Percentiles rank a stretch among this genome's conserved stretches.
Evolutionary conservation across 2,329 filamentous ascomycete genomes (phyloP).

Genomic region (Hortaea sp.): DNA sequence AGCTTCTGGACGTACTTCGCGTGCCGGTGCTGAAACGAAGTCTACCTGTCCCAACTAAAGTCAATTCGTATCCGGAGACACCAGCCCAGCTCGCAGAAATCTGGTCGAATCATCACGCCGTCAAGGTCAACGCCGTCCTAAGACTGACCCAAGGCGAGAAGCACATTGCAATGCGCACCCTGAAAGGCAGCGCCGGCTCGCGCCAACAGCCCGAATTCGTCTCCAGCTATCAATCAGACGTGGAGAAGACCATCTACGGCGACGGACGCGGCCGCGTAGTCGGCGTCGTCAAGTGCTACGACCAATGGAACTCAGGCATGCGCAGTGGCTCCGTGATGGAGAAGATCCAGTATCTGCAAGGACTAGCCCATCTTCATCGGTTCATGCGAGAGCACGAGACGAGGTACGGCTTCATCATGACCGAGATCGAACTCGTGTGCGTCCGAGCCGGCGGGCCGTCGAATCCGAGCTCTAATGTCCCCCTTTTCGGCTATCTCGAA

Average conservation of each 20-base stretch:
- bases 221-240: conserved; percentile 49
- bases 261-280: conserved; percentile 53
- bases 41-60: conserved; percentile 48
- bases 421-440: conserved; percentile 86
- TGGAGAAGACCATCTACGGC: conserved; percentile 38
- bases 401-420: conserved; percentile 92
- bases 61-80: conserved; percentile 56
- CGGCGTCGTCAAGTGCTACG: conserved; percentile 82
- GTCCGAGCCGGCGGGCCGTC: conserved; percentile 62
- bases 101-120: conserved; percentile 68
- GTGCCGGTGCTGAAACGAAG: conserved; percentile 48
- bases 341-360: conserved; percentile 79
- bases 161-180: conserved; percentile 41
- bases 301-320: conserved; percentile 94
- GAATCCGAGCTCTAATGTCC: conserved; percentile 38
- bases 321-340: conserved; percentile 74
- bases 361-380: conserved; percentile 75
- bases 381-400: conserved; percentile 90
- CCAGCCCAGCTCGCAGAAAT: conserved; percentile 66
- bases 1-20: conserved; percentile 60
- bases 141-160: conserved; percentile 65
- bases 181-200: conserved; percentile 24
- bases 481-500: conserved; percentile 84
- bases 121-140: conserved; percentile 78
- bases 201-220: conserved; percentile 56